Conservation (phyloP, 2,329 filamentous ascomycete species). For the Penicillium sp. region DNA sequence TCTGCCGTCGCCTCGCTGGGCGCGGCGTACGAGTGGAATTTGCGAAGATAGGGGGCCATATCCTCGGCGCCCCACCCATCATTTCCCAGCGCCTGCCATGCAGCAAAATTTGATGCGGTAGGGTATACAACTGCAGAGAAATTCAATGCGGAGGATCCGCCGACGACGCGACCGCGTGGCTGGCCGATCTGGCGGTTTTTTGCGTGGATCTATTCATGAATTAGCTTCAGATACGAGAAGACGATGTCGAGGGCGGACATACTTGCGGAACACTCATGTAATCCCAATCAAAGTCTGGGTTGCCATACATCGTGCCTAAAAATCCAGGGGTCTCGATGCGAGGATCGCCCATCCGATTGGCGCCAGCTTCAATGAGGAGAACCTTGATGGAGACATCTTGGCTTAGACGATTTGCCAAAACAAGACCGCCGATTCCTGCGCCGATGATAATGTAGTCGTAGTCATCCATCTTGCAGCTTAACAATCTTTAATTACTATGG, state of each 20-base stretch:
- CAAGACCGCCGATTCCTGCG: slow-evolving; percentile 34
- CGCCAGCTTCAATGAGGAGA: slow-evolving; percentile 32
- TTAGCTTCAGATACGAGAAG: background rate
- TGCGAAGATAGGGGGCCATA: slow-evolving; percentile 53
- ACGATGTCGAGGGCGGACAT: background rate
- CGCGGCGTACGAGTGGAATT: slow-evolving; percentile 36
- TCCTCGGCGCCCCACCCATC: slow-evolving; percentile 47
- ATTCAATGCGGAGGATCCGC: slow-evolving; percentile 51
- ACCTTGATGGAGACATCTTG: slow-evolving; percentile 28
- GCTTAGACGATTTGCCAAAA: slow-evolving; percentile 33
- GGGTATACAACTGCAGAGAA: slow-evolving; percentile 32
- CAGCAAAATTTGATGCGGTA: slow-evolving; percentile 42
- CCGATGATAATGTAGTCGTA: slow-evolving; percentile 37
- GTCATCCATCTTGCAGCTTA: slow-evolving; percentile 1
- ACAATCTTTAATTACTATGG: background rate
- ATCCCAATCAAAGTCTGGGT: slow-evolving; percentile 30
- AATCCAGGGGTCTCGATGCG: slow-evolving; percentile 25
- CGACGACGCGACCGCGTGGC: slow-evolving; percentile 51
- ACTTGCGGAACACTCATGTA: slow-evolving; percentile 30
- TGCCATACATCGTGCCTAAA: slow-evolving; percentile 17
- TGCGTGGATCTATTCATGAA: slow-evolving; percentile 27
- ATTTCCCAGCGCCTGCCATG: slow-evolving; percentile 50
- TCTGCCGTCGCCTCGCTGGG: slow-evolving; percentile 25
- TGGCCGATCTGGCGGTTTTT: slow-evolving; percentile 44
- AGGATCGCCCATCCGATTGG: slow-evolving; percentile 25